These are phyloP conservation scores for Aspergillus nanangensis DNA, from an alignment of 495 filamentous ascomycete species.

Conservation along the genomic window DNA sequence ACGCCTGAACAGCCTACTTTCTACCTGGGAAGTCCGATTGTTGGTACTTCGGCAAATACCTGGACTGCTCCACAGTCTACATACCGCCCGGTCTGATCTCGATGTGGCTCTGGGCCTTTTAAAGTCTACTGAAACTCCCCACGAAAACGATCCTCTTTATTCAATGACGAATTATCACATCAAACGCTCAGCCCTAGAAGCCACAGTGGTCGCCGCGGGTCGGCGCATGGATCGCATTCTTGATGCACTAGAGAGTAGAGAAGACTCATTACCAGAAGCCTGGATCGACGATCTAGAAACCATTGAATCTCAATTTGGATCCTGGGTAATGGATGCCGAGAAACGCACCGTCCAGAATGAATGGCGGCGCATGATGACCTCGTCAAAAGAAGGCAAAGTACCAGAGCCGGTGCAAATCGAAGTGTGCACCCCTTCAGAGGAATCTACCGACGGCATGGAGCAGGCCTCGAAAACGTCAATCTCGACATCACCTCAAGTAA, in stretches of 20 bases:
- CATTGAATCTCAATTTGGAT: constrained; percentile 73
- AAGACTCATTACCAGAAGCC: constrained; percentile 75
- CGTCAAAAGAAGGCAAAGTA: constrained; percentile 4
- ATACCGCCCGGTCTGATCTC: constrained; percentile 57
- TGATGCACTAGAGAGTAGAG: constrained; percentile 74
- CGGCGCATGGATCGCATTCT: constrained; percentile 75
- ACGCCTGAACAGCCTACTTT: constrained; percentile 61
- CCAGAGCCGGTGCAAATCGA: not conserved
- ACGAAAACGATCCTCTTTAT: constrained; percentile 14
- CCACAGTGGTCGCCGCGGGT: constrained; percentile 66
- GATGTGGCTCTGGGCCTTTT: constrained; percentile 59
- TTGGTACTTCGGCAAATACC: constrained; percentile 69
- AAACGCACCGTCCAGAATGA: constrained; percentile 41
- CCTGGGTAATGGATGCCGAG: constrained; percentile 64
- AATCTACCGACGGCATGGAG: too few species aligned
- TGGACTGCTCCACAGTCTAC: constrained; percentile 60
- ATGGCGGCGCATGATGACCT: constrained; percentile 26
- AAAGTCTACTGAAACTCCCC: constrained; percentile 21
- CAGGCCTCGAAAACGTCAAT: too few species aligned
- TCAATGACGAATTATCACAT: constrained; percentile 54
- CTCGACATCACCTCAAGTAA: not conserved
- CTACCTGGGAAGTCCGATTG: constrained; percentile 72
- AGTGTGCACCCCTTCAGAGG: not conserved
- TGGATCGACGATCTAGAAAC: constrained; percentile 86
- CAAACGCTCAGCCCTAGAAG: constrained; percentile 59